Conservation (phyloP, 2,329 filamentous ascomycete genomes). For the Penicillium brevicompactum region DNA sequence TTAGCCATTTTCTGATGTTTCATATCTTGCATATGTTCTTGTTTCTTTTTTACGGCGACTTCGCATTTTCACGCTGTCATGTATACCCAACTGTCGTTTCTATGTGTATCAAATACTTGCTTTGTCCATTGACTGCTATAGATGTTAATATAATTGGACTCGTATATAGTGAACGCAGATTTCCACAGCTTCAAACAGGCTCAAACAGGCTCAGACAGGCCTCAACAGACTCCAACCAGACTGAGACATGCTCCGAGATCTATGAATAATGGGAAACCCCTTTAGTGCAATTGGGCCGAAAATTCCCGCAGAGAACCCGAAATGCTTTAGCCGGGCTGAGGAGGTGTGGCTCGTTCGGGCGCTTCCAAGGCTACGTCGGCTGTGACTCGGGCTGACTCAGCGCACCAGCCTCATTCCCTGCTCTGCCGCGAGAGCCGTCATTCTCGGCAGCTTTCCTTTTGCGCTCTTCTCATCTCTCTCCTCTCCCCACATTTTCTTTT, state of each 20-base stretch:
- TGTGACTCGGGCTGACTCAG: conserved; percentile 26
- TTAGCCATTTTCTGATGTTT: conserved; percentile 8
- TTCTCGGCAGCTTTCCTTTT: conserved; percentile 19
- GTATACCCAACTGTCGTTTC: conserved; percentile 3
- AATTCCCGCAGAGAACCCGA: conserved; percentile 26
- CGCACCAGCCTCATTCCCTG: conserved; percentile 21
- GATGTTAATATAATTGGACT: background rate
- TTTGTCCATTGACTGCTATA: background rate
- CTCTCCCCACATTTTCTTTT: conserved; percentile 15
- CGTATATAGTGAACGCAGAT: background rate
- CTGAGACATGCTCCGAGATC: background rate
- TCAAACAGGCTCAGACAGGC: no score
- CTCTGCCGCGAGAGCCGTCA: conserved; percentile 10
- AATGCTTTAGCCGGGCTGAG: conserved; percentile 21
- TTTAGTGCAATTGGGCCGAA: conserved; percentile 24
- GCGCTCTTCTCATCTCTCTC: conserved; percentile 18
- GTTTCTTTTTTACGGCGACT: background rate
- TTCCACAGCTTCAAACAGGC: no score
- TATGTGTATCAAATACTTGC: conserved; percentile 1
- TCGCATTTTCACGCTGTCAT: conserved; percentile 3
- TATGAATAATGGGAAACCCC: conserved; percentile 14
- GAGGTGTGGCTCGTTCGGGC: conserved; percentile 8
- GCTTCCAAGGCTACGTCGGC: conserved; percentile 11
- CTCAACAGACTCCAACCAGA: no score
- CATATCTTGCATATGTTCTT: conserved; percentile 8